Percentiles rank a stretch among this genome's conserved stretches.
Conservation (phyloP, 2,329 filamentous ascomycete genomes). For the Aureobasidium sp. region DNA sequence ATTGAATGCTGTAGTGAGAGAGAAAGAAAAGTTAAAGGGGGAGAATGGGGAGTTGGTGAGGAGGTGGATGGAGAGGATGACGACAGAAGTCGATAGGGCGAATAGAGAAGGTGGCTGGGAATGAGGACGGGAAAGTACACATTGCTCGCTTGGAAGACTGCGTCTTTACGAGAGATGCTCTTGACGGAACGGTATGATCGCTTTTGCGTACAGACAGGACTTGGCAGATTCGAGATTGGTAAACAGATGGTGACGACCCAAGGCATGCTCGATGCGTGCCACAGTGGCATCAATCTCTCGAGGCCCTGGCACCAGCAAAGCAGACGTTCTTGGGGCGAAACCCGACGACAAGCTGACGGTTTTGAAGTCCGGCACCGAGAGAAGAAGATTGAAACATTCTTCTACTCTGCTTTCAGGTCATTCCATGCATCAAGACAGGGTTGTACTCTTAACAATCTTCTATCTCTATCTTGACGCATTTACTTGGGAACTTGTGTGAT, state of each 20-base stretch:
- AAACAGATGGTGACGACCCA: too few relatives aligned
- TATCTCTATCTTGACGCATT: not conserved
- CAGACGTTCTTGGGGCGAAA: not conserved
- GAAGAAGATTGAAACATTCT: too few relatives aligned
- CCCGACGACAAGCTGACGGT: not conserved
- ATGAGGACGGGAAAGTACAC: not conserved
- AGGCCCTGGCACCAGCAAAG: too few relatives aligned
- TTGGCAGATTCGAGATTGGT: too few relatives aligned
- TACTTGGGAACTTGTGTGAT: not conserved
- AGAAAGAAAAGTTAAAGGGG: slow-evolving; percentile 59
- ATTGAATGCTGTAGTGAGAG: slow-evolving; percentile 75
- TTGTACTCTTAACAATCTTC: not conserved
- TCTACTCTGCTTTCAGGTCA: too few relatives aligned
- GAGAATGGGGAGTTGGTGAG: slow-evolving; percentile 88
- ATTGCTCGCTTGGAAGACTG: not conserved
- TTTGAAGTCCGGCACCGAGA: too few relatives aligned
- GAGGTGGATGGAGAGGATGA: slow-evolving; percentile 85
- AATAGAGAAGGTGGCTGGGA: slow-evolving; percentile 44
- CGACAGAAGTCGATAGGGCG: slow-evolving; percentile 78
- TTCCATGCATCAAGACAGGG: not conserved
- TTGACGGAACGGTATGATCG: too few relatives aligned
- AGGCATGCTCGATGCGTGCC: not conserved
- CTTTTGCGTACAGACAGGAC: too few relatives aligned
- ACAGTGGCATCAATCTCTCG: not conserved
- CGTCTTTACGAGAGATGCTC: not conserved